Evolutionary conservation across 2,329 filamentous ascomycete species (phyloP), one percentile per base, ranked within the genome.

Genomic region (Sclerotinia subarctica): DNA sequence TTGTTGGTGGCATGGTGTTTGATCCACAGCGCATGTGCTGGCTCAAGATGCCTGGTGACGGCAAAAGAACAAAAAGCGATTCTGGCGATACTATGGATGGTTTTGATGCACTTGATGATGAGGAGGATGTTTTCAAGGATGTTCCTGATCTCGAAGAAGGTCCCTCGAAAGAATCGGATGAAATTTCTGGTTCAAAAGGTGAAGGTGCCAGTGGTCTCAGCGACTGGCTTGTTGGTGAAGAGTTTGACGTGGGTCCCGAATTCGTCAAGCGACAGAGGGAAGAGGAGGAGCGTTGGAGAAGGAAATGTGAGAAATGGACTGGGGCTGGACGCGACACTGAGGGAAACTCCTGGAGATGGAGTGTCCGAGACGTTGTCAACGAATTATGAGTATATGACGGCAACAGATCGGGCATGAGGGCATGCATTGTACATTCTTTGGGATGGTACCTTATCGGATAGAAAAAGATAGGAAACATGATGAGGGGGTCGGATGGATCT

Each of bases 1-100:
- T 97, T 47, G 93, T 97, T 68, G 92, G 93, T n/a, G 93, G 93
- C 73, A 99, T 99, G 95, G 91, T 98, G 13, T 99, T 98, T 78
- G 95, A 99, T 77, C 95, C 95, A 4, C 90, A 93, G 71, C 92
- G 92, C 74, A 98, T 99, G 94, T 96, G 93, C 78, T 99, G 95
- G 95, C 85, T 98, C 68, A 97, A 97, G 79, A 83, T 95, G 70
- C 82, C 84, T 58, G 78, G 82, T 24, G 65, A 68, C 52, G 57
- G 69, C 42, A 78, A 78, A n/a, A 81, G 82, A 63, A 75, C 79
- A 53, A 82, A 80, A 69, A 81, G 82, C 1, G 83, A 86, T 24
- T 78, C 80, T 13, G 81, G 82, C 54, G 87, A 89, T 74, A 82
- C 85, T 2, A 82, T 89, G 80, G 86, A 89, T 71, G 84, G 84